Conservation (phyloP, 1,139 yeast genomes). For the Arxiozyma slooffiae region DNA sequence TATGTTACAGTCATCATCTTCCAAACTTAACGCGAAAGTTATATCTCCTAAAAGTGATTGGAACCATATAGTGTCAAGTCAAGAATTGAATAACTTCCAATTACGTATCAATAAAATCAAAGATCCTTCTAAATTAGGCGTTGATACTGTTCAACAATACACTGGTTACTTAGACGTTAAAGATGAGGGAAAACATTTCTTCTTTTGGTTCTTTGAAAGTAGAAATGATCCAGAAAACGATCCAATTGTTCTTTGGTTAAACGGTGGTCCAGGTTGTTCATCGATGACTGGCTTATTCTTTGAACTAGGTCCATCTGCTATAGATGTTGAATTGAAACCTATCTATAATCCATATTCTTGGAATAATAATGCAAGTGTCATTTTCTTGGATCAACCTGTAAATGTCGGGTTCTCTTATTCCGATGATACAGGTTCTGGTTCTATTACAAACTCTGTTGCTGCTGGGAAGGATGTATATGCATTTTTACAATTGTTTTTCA, state of each 20-base stretch:
- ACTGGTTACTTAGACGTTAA: conserved; percentile 82
- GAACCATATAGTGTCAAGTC: conserved; percentile 47
- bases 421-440: conserved; percentile 29
- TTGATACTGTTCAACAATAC: conserved; percentile 72
- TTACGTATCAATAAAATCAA: conserved; percentile 49
- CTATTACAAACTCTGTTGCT: conserved; percentile 65
- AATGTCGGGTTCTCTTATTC: conserved; percentile 89
- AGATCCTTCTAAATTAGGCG: conserved; percentile 51
- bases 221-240: conserved; percentile 81
- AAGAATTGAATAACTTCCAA: conserved; percentile 36
- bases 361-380: conserved; percentile 83
- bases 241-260: conserved; percentile 80
- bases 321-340: conserved; percentile 57
- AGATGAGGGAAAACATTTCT: conserved; percentile 75
- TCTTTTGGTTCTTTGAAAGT: conserved; percentile 81
- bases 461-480: conserved; percentile 94
- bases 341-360: conserved; percentile 71
- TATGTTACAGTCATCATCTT: neutral
- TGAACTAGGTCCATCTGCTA: conserved; percentile 80
- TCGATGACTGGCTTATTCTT: conserved; percentile 84
- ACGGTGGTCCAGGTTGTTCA: conserved; percentile 90
- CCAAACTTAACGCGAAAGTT: neutral
- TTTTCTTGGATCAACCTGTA: conserved; percentile 91
- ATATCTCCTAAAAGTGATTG: conserved; percentile 31
- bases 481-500: conserved; percentile 79